Conservation (phyloP, 352 stramenopile genomes). For the Phytophthora tubulina region DNA sequence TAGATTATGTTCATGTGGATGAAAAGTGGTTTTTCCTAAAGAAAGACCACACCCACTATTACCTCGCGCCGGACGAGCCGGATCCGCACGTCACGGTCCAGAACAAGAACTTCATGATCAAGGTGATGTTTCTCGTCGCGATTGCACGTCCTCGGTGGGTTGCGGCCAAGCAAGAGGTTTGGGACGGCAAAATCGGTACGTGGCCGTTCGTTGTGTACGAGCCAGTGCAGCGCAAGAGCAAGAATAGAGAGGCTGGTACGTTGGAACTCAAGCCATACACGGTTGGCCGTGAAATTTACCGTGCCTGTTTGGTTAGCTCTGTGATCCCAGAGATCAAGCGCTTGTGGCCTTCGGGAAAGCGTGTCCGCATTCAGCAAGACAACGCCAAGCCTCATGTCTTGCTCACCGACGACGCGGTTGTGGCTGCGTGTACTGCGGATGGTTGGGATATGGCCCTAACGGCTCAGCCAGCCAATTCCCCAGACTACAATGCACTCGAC, state of each 20-base stretch:
- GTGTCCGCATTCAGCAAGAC: constrained; percentile 28
- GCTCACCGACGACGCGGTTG: not conserved
- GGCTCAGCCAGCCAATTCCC: constrained; percentile 7
- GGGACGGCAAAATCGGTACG: constrained; percentile 23
- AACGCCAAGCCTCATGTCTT: constrained; percentile 22
- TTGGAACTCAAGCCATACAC: constrained; percentile 33
- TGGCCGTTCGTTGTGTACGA: constrained; percentile 36
- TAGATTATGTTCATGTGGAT: not conserved
- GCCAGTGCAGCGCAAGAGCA: constrained; percentile 20
- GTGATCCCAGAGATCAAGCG: constrained; percentile 36
- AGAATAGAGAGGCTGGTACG: constrained; percentile 28
- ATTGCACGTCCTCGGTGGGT: constrained; percentile 17
- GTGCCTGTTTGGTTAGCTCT: constrained; percentile 11
- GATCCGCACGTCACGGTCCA: not conserved
- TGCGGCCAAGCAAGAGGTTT: constrained; percentile 3
- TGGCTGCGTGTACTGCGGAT: not conserved
- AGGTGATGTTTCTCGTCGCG: constrained; percentile 33
- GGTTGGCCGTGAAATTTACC: constrained; percentile 28
- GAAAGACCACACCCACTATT: not conserved
- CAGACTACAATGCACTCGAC: constrained; percentile 16
- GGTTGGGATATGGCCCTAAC: constrained; percentile 2
- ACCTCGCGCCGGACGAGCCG: constrained; percentile 3
- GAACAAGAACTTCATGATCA: constrained; percentile 18
- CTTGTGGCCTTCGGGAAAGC: not conserved
- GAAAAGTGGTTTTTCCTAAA: not conserved